These are phyloP conservation scores for Psilocybe azurescens DNA, from an alignment of 768 basidiomycete species.

Conservation along the genomic window DNA sequence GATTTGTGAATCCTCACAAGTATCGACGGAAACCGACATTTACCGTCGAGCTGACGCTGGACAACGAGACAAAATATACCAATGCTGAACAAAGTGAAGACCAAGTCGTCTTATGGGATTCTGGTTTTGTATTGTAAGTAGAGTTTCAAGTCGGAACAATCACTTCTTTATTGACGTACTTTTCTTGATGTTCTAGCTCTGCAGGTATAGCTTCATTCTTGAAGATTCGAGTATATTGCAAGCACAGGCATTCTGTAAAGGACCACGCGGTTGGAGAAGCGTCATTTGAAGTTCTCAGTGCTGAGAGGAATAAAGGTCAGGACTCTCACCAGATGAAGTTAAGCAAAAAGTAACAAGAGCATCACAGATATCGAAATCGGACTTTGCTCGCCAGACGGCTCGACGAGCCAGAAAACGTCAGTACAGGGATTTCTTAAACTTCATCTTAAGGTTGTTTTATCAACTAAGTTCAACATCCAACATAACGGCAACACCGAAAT, in stretches of 20 bases:
- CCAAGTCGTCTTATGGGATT: too few relatives aligned
- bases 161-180: too few relatives aligned
- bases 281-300: not conserved
- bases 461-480: not conserved
- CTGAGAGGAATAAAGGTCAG: conserved; percentile 2
- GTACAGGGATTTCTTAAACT: not conserved
- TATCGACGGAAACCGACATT: too few relatives aligned
- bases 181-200: not conserved
- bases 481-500: not conserved
- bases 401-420: not conserved
- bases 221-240: not conserved
- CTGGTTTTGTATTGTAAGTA: too few relatives aligned
- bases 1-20: too few relatives aligned
- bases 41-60: too few relatives aligned
- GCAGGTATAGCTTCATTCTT: not conserved
- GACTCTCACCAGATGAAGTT: not conserved
- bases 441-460: not conserved
- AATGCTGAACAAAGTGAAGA: too few relatives aligned
- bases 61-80: too few relatives aligned
- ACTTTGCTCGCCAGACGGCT: not conserved
- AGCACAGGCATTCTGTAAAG: not conserved
- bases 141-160: not conserved
- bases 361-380: not conserved
- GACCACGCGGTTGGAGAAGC: not conserved
- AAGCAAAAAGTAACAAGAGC: too few relatives aligned